Conservation (phyloP, 495 filamentous ascomycete genomes). For the Penicillium salamii region DNA sequence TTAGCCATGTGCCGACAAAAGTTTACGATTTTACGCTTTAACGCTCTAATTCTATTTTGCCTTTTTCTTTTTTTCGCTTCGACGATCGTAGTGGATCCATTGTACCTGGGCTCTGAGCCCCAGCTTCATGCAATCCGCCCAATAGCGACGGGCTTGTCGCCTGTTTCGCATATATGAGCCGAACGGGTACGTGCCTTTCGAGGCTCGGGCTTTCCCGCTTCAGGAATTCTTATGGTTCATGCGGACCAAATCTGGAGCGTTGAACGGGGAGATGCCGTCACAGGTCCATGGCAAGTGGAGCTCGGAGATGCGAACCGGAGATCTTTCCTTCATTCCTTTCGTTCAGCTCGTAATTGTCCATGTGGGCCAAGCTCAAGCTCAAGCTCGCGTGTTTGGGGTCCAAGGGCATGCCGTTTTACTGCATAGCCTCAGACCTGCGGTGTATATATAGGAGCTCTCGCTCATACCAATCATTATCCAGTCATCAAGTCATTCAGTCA, state of each 20-base stretch:
- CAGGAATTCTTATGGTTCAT: conserved; percentile 21
- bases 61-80: too few relatives aligned
- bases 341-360: conserved; percentile 16
- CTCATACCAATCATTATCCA: conserved; percentile 8
- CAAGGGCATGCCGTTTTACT: conserved; percentile 15
- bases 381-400: conserved; percentile 20
- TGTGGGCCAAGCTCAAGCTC: conserved; percentile 29
- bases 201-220: conserved; percentile 3
- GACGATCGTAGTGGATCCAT: conserved; percentile 11
- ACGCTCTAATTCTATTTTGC: too few relatives aligned
- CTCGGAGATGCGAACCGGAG: conserved; percentile 15
- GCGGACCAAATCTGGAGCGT: conserved; percentile 12
- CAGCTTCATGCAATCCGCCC: conserved; percentile 12
- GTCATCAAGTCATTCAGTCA: conserved; percentile 4
- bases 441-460: conserved; percentile 23
- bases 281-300: conserved; percentile 16
- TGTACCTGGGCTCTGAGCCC: conserved; percentile 23
- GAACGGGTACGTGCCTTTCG: conserved; percentile 18
- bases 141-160: conserved; percentile 22
- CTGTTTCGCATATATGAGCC: conserved; percentile 17
- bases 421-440: conserved; percentile 14
- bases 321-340: conserved; percentile 23
- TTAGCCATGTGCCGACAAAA: conserved; percentile 20
- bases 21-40: not conserved
- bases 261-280: conserved; percentile 21